Conservation (phyloP, 139 green algal genomes). For the Tetratostichococcus sp. region DNA sequence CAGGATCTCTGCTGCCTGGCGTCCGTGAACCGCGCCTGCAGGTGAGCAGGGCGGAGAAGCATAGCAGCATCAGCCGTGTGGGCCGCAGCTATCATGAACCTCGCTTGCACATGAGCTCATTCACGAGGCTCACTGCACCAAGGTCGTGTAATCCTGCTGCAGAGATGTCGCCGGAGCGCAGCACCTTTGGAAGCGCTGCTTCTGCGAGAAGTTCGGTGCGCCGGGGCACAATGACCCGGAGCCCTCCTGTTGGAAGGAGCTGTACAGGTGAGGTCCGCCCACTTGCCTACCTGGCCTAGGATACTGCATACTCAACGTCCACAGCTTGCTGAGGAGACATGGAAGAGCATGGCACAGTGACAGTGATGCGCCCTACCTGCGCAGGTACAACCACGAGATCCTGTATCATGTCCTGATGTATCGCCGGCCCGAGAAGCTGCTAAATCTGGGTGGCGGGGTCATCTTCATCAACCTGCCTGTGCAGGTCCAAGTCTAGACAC, state of each 20-base stretch:
- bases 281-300: too few relatives aligned
- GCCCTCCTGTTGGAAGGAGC: conserved; percentile 20
- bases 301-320: too few relatives aligned
- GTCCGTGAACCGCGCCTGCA: conserved; percentile 2
- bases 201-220: conserved; percentile 20
- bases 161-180: conserved; percentile 16
- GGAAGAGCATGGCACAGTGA: too few relatives aligned
- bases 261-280: conserved; percentile 33
- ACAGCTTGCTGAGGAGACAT: too few relatives aligned
- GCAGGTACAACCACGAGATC: conserved; percentile 20
- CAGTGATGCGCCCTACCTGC: too few relatives aligned
- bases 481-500: neutral
- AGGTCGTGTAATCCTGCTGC: too few relatives aligned
- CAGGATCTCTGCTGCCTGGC: conserved; percentile 18
- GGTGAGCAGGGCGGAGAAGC: neutral
- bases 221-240: neutral
- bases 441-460: neutral
- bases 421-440: neutral
- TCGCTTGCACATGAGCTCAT: neutral
- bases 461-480: neutral
- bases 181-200: conserved; percentile 25
- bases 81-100: too few relatives aligned
- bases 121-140: too few relatives aligned
- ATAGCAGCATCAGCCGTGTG: too few relatives aligned
- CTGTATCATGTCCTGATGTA: conserved; percentile 14